Evolutionary conservation across 2,329 filamentous ascomycete genomes (phyloP), one percentile per base, ranked within the genome.

Genomic region (Eutypa lata): DNA sequence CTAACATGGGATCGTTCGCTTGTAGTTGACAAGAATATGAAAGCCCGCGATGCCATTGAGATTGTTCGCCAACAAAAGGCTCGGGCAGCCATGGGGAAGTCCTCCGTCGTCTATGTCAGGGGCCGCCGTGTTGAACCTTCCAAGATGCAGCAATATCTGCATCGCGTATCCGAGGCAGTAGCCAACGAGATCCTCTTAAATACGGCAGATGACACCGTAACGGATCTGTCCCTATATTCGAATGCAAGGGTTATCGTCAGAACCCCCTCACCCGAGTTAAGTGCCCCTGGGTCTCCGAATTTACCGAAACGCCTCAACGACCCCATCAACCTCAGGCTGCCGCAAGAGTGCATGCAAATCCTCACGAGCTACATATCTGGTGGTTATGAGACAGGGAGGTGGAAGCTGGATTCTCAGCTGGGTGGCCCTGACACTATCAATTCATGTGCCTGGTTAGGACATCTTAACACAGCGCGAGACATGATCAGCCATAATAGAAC

Each of bases 41-140:
- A 66, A 45, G 62, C 65, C 44, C 57, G 59, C 49, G 65, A 67
- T 48, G 65, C 63, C 52, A 57, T 66, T 24, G 65, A 67, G 58
- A 67, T 67, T 44, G 63, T 65, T 47, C 64, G 65, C 53, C 65
- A 66, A 45, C 63, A 65, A 50, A 64, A 57, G n/a, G 60, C 59
- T 22, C 61, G 65, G 22, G 60, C 62, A 13, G 62, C 61, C n/a
- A 58, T 54, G 3, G 65, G 65, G 38, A 67, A 65, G 48, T 46
- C 61, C 19, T 63, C 65, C 14, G 64, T 65, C 19, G 63, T 60
- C 22, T 66, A 65, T 40, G 60, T 67, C 31, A 57, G 62, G 48
- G 65, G 64, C 44, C 57, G 63, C 46, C 61, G 59, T 38, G 63
- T 67, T 33, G 64, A 57, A 43, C 60, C 61, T n/a, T 63, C 64